Conservation (phyloP, 805 yeast species). For the Clavispora phyllophila region DNA sequence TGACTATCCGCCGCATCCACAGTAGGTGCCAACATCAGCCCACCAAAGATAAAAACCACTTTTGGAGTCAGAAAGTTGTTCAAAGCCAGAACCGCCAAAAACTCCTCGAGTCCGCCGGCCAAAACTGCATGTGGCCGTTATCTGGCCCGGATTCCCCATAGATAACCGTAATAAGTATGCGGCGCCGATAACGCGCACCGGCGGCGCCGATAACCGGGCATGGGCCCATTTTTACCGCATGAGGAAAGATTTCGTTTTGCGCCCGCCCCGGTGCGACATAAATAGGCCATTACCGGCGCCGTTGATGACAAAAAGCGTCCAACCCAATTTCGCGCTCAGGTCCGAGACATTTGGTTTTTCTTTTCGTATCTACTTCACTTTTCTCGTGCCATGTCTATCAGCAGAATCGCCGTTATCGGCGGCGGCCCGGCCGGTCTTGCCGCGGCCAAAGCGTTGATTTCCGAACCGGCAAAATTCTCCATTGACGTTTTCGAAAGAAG, state of each 20-base stretch:
- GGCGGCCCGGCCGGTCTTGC: constrained; percentile 77
- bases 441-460: constrained; percentile 55
- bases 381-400: not conserved
- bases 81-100: no score
- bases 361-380: not conserved
- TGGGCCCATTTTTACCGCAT: no score
- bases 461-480: constrained; percentile 41
- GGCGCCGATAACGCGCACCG: no score
- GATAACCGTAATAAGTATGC: no score
- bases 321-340: not conserved
- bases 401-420: constrained; percentile 60
- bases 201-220: no score
- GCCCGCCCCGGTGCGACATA: no score
- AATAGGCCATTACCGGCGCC: not conserved
- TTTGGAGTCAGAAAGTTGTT: no score
- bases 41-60: no score
- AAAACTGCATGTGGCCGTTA: no score
- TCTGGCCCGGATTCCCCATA: no score
- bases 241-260: no score
- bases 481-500: constrained; percentile 60
- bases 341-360: not conserved
- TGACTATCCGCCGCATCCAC: not conserved
- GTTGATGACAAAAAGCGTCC: not conserved
- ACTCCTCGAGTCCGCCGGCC: no score
- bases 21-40: not conserved